Base-by-base conservation (phyloP, 2,329 filamentous ascomycete genomes). In the Talaromyces amestolkiae region DNA sequence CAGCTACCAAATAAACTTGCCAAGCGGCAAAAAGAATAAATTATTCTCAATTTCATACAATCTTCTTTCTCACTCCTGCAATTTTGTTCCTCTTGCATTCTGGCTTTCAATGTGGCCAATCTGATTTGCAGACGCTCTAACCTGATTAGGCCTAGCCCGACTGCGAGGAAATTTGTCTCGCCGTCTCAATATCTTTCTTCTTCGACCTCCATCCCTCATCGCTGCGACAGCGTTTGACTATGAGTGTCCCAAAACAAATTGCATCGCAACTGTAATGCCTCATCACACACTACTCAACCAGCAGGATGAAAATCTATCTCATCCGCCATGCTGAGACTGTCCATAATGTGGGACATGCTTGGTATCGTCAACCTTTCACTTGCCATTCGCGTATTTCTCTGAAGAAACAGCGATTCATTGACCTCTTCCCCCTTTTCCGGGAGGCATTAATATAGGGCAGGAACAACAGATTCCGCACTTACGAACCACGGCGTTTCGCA, bases 281-380 rank as follows among this genome's bases (percentile, higher is more conserved):
- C 15, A 31, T 27, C 4, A 11, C 22, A 41, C 19, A 54, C n/a
- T 17, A 3, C 7, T 6, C n/a, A 64, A 49, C 31, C 17, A 39
- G 61, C 41, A 66, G 49, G 51, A 86, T 90, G 85, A 84, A 83
- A 73, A 77, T 97, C 64, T 87, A 93, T 72, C 84, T 97, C 71
- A 87, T 96, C 72, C 89, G 93, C 65, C 93, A 97, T 82, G 93
- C 89, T 73, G 93, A 97, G 80, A 94, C 92, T 17, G 91, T 96
- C 69, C 91, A 97, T 79, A 97, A 97, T 76, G 89, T 95, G 66
- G 90, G 89, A 47, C 86, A 88, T 63, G 79, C 91, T 66, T 93
- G 91, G 89, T 91, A 82, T 72, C 85, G 66, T 67, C 61, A 64
- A 64, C 67, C 65, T 27, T 56, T 60, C 58, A 37, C 49, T 56